Evolutionary conservation across 2,329 filamentous ascomycete species (phyloP).

Genomic region (Lasiodiplodia gonubiensis): DNA sequence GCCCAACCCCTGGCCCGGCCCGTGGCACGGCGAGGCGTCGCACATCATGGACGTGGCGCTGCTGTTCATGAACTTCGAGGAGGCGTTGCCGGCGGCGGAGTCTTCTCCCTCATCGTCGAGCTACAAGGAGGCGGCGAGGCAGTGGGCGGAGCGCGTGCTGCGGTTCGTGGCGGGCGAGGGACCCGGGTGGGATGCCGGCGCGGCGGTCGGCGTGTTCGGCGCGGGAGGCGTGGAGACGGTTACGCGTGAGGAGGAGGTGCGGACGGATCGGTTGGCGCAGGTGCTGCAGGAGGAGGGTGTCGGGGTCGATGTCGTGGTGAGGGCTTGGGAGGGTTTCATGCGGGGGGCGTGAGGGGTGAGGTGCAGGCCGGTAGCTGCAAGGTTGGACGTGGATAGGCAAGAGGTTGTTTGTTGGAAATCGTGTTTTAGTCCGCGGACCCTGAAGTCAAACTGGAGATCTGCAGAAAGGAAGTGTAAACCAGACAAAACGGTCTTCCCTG

Average conservation of each 20-base stretch:
- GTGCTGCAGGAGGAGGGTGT: constrained; percentile 10
- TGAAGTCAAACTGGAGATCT: too few relatives aligned
- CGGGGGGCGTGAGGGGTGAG: neutral
- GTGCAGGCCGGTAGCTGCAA: neutral
- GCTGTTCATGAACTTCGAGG: constrained; percentile 44
- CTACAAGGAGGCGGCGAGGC: constrained; percentile 35
- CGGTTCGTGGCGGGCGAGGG: constrained; percentile 42
- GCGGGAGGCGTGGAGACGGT: neutral
- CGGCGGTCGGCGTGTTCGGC: constrained; percentile 13
- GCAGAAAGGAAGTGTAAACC: too few relatives aligned
- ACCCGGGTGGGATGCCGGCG: constrained; percentile 30
- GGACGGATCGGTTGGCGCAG: constrained; percentile 1
- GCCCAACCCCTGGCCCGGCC: constrained; percentile 44
- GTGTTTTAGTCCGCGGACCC: too few relatives aligned
- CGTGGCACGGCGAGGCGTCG: constrained; percentile 41
- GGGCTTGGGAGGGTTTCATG: constrained; percentile 15
- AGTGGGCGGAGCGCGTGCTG: constrained; percentile 41
- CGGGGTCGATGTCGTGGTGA: constrained; percentile 12
- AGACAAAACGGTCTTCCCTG: neutral
- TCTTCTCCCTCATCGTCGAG: neutral
- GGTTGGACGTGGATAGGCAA: too few relatives aligned
- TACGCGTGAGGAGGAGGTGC: neutral
- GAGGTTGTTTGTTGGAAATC: too few relatives aligned
- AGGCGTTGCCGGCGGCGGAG: constrained; percentile 34
- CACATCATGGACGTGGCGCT: constrained; percentile 44